These are phyloP conservation scores for Ascochyta lentis DNA, from an alignment of 2,329 filamentous ascomycete species.

Conservation along the genomic window DNA sequence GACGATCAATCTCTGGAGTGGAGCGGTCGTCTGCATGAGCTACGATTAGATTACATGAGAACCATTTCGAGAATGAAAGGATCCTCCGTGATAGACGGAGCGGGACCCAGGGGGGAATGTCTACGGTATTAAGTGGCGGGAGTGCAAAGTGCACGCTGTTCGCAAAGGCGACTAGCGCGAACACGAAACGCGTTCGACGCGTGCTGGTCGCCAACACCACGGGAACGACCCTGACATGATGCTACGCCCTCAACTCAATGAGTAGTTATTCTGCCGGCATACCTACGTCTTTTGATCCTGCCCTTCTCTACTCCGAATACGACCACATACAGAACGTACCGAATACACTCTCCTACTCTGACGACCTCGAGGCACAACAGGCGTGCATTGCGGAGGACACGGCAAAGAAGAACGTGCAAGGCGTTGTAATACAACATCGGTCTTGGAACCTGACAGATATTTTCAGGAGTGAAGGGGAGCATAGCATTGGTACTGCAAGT, in stretches of 20 bases:
- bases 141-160: too few species aligned
- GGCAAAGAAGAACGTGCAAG: slow-evolving; percentile 50
- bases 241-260: slow-evolving; percentile 25
- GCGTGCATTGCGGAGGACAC: slow-evolving; percentile 51
- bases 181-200: slow-evolving; percentile 19
- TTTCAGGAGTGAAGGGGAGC: slow-evolving; percentile 59
- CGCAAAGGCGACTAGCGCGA: background rate
- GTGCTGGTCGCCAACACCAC: background rate
- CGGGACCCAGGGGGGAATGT: too few species aligned
- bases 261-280: slow-evolving; percentile 41
- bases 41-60: too few species aligned
- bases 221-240: slow-evolving; percentile 5
- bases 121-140: too few species aligned
- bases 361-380: slow-evolving; percentile 57
- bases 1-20: too few species aligned
- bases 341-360: slow-evolving; percentile 45
- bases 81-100: too few species aligned
- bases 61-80: too few species aligned
- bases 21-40: too few species aligned
- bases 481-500: slow-evolving; percentile 40
- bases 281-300: slow-evolving; percentile 60
- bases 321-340: slow-evolving; percentile 30
- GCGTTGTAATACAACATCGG: slow-evolving; percentile 60
- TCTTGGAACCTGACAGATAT: slow-evolving; percentile 55
- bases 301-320: slow-evolving; percentile 56